Evolutionary conservation across 2,329 filamentous ascomycete genomes (phyloP).

Genomic region (Berkeleyomyces rouxiae): DNA sequence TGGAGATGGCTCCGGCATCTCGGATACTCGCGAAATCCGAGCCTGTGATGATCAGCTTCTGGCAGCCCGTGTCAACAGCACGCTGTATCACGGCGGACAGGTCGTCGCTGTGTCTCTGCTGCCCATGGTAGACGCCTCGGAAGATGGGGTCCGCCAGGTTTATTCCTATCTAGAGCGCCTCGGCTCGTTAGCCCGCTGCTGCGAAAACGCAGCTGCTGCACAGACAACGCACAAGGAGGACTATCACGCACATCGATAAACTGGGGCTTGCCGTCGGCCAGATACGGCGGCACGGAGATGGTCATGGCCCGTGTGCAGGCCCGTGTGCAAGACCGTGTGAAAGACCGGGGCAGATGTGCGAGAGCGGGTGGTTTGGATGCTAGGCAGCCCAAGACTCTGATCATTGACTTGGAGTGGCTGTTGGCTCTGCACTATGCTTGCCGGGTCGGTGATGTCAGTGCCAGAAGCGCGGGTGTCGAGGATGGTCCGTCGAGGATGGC

Average conservation of each 20-base stretch:
- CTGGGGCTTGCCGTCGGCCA: constrained; percentile 23
- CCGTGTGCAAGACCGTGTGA: no score
- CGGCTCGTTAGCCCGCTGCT: background rate
- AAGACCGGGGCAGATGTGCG: background rate
- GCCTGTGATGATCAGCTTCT: constrained; percentile 84
- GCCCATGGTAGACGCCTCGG: constrained; percentile 67
- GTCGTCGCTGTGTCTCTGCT: constrained; percentile 56
- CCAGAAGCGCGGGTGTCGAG: background rate
- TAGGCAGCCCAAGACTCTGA: background rate
- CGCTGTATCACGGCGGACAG: constrained; percentile 61
- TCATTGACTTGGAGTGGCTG: background rate
- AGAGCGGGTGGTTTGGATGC: background rate
- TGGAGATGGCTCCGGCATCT: constrained; percentile 56
- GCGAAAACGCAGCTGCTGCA: background rate
- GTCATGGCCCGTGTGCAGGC: background rate
- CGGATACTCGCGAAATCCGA: constrained; percentile 67
- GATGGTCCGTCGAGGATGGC: background rate
- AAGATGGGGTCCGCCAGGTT: constrained; percentile 91
- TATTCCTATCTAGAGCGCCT: constrained; percentile 57
- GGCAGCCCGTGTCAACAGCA: constrained; percentile 61
- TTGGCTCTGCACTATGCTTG: no score
- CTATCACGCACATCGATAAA: constrained; percentile 42
- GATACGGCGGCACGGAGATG: background rate
- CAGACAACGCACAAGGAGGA: background rate
- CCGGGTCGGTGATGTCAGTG: no score